Percentiles rank a stretch among this genome's conserved stretches.
Conservation (phyloP, 257 asterid species). For the Nicotiana attenuata region DNA sequence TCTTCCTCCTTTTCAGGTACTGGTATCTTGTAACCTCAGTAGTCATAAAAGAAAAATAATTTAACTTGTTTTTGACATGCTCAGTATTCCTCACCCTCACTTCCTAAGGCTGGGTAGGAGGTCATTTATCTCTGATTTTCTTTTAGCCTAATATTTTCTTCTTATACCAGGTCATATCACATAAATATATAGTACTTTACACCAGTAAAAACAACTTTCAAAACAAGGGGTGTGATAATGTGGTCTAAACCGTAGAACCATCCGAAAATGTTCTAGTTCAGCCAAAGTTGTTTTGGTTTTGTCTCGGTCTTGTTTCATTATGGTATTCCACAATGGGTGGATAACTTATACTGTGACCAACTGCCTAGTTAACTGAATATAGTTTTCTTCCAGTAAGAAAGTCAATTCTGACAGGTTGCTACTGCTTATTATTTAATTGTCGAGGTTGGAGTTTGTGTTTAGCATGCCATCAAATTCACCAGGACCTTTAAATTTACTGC, state of each 20-base stretch:
- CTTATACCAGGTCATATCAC: neutral
- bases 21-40: neutral
- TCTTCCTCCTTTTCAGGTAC: constrained; percentile 84
- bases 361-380: neutral
- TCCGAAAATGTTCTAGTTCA: neutral
- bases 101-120: neutral
- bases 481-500: neutral
- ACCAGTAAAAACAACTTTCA: neutral
- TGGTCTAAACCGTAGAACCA: neutral
- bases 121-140: neutral
- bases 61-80: neutral
- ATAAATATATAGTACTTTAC: neutral
- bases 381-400: neutral
- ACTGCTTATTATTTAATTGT: neutral
- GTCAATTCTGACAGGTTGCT: neutral
- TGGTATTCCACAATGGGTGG: neutral
- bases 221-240: neutral
- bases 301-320: neutral
- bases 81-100: neutral
- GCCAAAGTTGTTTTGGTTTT: neutral
- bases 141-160: neutral
- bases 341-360: neutral
- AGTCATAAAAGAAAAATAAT: neutral
- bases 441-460: neutral
- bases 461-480: neutral